Percentiles rank a stretch among this genome's conserved stretches.
phyloP scores from a whole-genome alignment of 1,284 basidiomycete genomes.

The Sporisorium exsertum region DNA sequence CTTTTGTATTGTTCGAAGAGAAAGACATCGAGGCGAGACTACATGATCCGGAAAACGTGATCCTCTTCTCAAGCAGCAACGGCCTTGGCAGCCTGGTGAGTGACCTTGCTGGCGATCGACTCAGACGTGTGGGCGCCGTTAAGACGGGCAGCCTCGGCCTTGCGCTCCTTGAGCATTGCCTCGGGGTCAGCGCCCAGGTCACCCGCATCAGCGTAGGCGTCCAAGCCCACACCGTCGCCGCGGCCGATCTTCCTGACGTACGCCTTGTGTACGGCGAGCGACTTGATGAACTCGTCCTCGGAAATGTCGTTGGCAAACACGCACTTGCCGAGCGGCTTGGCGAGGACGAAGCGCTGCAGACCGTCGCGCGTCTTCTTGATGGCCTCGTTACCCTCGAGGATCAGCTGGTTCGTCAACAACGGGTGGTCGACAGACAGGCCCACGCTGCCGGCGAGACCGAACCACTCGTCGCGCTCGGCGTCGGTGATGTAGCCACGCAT shows the following conservation, averaged over 20 bases:
- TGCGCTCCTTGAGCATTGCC: conserved; percentile 57
- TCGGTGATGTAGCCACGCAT: conserved; percentile 70
- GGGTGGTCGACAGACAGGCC: conserved; percentile 72
- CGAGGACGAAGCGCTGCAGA: conserved; percentile 71
- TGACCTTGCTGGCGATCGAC: conserved; percentile 1
- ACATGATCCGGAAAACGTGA: background rate
- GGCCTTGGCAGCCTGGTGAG: conserved; percentile 14
- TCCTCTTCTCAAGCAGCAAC: conserved; percentile 28
- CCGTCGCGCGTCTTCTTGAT: conserved; percentile 72
- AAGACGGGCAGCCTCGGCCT: conserved; percentile 33
- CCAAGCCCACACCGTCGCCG: conserved; percentile 69
- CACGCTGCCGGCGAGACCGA: conserved; percentile 69
- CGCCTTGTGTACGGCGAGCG: conserved; percentile 70
- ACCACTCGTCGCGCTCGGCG: conserved; percentile 71
- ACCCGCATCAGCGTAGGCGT: conserved; percentile 71
- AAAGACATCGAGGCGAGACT: background rate
- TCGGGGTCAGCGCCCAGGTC: conserved; percentile 70
- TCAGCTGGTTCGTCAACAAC: conserved; percentile 69
- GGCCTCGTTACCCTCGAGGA: conserved; percentile 69
- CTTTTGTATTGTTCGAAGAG: conserved; percentile 17
- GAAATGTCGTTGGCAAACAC: conserved; percentile 72
- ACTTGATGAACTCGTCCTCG: conserved; percentile 69
- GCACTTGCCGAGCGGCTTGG: conserved; percentile 71
- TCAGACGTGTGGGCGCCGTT: conserved; percentile 25
- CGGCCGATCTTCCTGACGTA: conserved; percentile 67